phyloP scores from a whole-genome alignment of 2,329 filamentous ascomycete species.

The Stromatinia cepivora region DNA sequence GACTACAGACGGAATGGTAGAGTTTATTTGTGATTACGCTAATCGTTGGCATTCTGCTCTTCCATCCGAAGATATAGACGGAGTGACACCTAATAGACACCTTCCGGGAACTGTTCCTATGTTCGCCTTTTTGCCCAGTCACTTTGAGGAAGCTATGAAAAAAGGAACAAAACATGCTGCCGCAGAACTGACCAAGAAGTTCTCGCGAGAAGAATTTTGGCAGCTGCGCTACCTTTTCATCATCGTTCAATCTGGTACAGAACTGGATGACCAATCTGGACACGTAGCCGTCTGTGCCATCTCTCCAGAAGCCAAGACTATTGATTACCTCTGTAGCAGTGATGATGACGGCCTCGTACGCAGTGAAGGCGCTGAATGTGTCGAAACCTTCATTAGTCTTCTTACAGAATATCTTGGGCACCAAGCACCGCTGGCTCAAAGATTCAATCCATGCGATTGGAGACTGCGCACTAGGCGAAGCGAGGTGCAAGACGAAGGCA shows the following conservation, averaged over 20 bases:
- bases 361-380: neutral
- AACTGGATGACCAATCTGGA: neutral
- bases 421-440: conserved; percentile 4
- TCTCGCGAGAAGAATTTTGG: conserved; percentile 14
- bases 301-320: conserved; percentile 21
- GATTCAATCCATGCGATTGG: conserved; percentile 19
- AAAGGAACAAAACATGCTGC: conserved; percentile 8
- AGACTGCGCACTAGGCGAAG: neutral
- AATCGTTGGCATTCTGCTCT: conserved; percentile 17
- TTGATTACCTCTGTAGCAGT: conserved; percentile 15
- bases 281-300: conserved; percentile 12
- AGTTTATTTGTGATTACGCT: conserved; percentile 20
- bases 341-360: conserved; percentile 1
- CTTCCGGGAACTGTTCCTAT: conserved; percentile 4
- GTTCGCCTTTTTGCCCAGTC: neutral
- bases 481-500: neutral
- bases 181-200: neutral
- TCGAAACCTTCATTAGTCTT: neutral
- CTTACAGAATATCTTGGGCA: conserved; percentile 4
- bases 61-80: neutral
- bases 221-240: conserved; percentile 11
- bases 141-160: neutral
- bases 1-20: neutral
- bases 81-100: neutral
- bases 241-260: neutral